Percentiles rank a stretch among this genome's conserved stretches.
phyloP scores from a whole-genome alignment of 2,329 filamentous ascomycete species.

The Paradendryphiella salina region DNA sequence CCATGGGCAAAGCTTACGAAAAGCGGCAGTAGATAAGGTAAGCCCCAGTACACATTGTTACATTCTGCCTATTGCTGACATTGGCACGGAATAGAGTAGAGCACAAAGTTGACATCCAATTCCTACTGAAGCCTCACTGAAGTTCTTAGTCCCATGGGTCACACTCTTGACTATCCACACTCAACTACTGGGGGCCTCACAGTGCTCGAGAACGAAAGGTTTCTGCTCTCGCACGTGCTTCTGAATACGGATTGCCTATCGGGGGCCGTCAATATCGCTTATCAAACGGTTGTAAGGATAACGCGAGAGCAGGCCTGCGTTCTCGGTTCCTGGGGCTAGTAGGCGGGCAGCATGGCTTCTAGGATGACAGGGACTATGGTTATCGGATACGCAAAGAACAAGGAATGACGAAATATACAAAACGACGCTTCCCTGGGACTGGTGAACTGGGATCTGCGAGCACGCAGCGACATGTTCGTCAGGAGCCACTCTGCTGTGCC shows the following conservation, averaged over 20 bases:
- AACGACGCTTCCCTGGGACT: neutral
- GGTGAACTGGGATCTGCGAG: neutral
- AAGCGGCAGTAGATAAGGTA: neutral
- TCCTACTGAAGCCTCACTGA: neutral
- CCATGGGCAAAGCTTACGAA: constrained; percentile 60
- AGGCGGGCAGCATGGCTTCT: neutral
- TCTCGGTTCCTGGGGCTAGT: neutral
- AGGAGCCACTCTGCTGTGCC: neutral
- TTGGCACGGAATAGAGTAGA: neutral
- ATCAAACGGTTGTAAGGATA: neutral
- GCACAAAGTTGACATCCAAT: too few relatives aligned
- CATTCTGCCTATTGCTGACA: neutral
- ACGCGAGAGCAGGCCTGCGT: neutral
- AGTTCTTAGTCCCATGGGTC: neutral
- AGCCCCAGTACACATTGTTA: neutral
- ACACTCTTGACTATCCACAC: too few relatives aligned
- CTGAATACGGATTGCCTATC: too few relatives aligned
- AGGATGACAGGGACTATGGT: neutral
- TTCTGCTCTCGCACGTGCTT: too few relatives aligned
- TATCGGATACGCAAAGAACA: neutral
- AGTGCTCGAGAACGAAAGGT: too few relatives aligned
- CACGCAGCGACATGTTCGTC: neutral
- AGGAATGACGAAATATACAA: neutral
- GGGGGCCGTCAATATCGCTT: too few relatives aligned
- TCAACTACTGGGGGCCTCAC: too few relatives aligned